Conservation (phyloP, 441 rosid genomes). For the Viola pubescens region DNA sequence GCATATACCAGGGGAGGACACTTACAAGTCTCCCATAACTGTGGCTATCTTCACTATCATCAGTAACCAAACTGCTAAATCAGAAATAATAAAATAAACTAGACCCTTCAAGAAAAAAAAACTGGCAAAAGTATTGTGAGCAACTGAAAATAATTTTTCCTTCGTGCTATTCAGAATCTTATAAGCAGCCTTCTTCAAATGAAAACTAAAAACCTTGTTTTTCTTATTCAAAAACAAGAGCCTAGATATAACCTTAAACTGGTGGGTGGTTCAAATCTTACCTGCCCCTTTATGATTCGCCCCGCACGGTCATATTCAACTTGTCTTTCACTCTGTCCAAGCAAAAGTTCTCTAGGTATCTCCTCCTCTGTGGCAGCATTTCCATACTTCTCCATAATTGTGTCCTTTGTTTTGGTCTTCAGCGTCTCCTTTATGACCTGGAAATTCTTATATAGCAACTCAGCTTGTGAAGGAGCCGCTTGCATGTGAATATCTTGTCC, state of each 20-base stretch:
- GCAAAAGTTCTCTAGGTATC: constrained; percentile 23
- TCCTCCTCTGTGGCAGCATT: constrained; percentile 75
- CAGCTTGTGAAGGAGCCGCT: constrained; percentile 85
- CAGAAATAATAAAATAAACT: no score
- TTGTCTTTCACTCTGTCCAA: constrained; percentile 21
- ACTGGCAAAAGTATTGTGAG: no score
- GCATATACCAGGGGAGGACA: neutral
- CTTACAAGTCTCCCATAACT: neutral
- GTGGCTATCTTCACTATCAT: neutral
- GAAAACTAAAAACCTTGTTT: no score
- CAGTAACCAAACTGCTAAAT: neutral
- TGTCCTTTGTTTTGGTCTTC: constrained; percentile 51
- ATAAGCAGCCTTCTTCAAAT: no score
- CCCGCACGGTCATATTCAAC: constrained; percentile 41
- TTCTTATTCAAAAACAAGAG: neutral
- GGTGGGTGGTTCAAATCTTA: constrained; percentile 7
- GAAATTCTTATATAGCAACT: constrained; percentile 47
- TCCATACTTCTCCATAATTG: constrained; percentile 72
- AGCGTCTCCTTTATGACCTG: constrained; percentile 60
- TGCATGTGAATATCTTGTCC: constrained; percentile 90
- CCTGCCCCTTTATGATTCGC: constrained; percentile 53
- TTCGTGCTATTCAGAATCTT: no score
- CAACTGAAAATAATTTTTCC: no score
- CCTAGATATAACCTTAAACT: neutral
- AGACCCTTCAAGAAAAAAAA: no score